Percentiles rank a stretch among this genome's conserved stretches.
Conservation (phyloP, 805 yeast species). For the Torulaspora microellipsoides region DNA sequence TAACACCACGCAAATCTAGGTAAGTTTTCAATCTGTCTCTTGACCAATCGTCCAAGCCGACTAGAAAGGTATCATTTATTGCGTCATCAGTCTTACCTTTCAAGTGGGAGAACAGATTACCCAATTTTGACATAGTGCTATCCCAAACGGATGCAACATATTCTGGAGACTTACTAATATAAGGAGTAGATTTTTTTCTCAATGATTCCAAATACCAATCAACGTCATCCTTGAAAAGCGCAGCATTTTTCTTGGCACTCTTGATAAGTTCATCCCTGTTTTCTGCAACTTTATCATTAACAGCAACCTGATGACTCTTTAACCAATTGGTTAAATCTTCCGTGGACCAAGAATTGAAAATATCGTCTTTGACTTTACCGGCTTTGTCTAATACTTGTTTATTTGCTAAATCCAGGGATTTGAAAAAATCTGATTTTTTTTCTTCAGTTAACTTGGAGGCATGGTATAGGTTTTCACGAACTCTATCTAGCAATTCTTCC, state of each 20-base stretch:
- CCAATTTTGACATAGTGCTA: slow-evolving; percentile 12
- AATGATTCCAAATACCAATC: slow-evolving; percentile 35
- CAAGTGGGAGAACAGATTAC: slow-evolving; percentile 12
- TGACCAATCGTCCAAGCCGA: slow-evolving; percentile 46
- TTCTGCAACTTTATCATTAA: slow-evolving; percentile 33
- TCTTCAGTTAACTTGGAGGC: slow-evolving; percentile 40
- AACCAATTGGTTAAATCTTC: slow-evolving; percentile 55
- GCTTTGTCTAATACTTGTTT: slow-evolving; percentile 37
- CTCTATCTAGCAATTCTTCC: slow-evolving; percentile 43
- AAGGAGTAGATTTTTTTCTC: slow-evolving; percentile 34
- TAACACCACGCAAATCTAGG: slow-evolving; percentile 39
- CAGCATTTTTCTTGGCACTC: slow-evolving; percentile 35
- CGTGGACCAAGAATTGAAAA: slow-evolving; percentile 50
- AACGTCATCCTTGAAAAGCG: slow-evolving; percentile 39
- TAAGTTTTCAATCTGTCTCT: slow-evolving; percentile 42
- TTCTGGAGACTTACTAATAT: slow-evolving; percentile 34
- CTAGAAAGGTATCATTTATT: slow-evolving; percentile 43
- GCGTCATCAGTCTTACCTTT: slow-evolving; percentile 33
- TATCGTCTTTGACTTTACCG: slow-evolving; percentile 40
- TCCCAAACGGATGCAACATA: slow-evolving; percentile 27
- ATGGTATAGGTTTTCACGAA: slow-evolving; percentile 43
- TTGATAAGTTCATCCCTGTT: slow-evolving; percentile 37
- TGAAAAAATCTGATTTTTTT: slow-evolving; percentile 38
- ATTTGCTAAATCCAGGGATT: slow-evolving; percentile 38
- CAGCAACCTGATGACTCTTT: slow-evolving; percentile 40